Conservation (phyloP, 208 protist species). For the Leptomonas pyrrhocoris region DNA sequence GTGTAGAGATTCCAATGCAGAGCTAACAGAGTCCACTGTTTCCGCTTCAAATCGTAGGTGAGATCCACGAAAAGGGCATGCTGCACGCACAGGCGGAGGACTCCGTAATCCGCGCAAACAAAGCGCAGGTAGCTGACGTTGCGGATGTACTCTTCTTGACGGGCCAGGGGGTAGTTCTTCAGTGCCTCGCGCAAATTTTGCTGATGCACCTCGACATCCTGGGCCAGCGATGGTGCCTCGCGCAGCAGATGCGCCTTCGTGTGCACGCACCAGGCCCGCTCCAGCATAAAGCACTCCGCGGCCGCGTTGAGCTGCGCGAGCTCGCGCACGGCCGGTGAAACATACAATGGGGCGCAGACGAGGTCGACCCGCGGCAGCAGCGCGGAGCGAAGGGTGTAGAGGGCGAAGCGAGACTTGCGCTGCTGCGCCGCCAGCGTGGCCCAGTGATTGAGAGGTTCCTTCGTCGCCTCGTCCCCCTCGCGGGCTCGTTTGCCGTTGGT, state of each 20-base stretch:
- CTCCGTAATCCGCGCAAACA: conserved; percentile 31
- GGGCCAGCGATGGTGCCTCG: conserved; percentile 48
- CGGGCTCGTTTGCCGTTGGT: neutral
- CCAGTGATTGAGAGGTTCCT: conserved; percentile 9
- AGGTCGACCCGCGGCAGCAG: conserved; percentile 49
- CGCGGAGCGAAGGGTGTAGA: conserved; percentile 63
- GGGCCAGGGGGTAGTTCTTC: conserved; percentile 6
- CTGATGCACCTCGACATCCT: conserved; percentile 18
- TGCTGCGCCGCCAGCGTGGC: conserved; percentile 28
- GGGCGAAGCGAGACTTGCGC: conserved; percentile 46
- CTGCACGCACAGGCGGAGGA: conserved; percentile 62
- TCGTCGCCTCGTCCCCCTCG: neutral
- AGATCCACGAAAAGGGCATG: conserved; percentile 62
- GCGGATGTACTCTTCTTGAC: conserved; percentile 8
- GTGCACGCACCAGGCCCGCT: conserved; percentile 47
- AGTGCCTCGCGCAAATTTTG: conserved; percentile 21
- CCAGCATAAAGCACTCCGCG: conserved; percentile 65
- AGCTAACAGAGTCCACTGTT: conserved; percentile 45
- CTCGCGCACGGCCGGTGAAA: conserved; percentile 61
- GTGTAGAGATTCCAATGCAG: conserved; percentile 64
- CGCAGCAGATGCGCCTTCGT: conserved; percentile 66
- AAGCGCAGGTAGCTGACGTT: conserved; percentile 27
- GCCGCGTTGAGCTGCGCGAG: conserved; percentile 52
- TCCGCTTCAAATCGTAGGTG: conserved; percentile 53
- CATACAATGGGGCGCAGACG: conserved; percentile 32